phyloP scores from a whole-genome alignment of 2,329 filamentous ascomycete genomes.

The Cordyceps cicadae region DNA sequence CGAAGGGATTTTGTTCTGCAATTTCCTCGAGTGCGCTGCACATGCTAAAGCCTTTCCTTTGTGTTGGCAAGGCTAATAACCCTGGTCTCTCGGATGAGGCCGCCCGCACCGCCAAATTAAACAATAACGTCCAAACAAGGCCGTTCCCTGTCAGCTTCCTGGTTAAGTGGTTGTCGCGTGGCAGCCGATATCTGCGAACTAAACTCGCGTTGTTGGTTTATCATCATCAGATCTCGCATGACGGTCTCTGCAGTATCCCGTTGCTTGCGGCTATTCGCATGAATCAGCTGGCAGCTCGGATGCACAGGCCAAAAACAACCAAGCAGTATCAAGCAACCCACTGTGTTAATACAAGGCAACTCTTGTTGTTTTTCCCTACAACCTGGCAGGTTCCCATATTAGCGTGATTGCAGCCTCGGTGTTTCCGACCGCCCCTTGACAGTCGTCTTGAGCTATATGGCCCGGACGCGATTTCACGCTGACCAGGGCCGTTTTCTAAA shows the following conservation, averaged over 20 bases:
- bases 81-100: background rate
- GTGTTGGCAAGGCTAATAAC: background rate
- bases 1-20: background rate
- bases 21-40: background rate
- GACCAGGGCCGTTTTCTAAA: background rate
- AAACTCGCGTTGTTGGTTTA: too few relatives aligned
- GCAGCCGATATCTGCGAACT: background rate
- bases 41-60: background rate
- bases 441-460: background rate
- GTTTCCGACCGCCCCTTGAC: background rate
- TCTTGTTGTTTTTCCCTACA: background rate
- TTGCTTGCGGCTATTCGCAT: too few relatives aligned
- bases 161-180: constrained; percentile 2
- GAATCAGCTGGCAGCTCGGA: too few relatives aligned
- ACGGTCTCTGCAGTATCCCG: too few relatives aligned
- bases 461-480: background rate
- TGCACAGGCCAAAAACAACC: too few relatives aligned
- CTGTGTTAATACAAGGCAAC: background rate
- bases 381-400: background rate
- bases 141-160: background rate
- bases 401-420: constrained; percentile 2
- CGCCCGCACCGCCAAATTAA: constrained; percentile 8
- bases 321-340: background rate
- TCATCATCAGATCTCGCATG: too few relatives aligned
- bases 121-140: background rate